These are phyloP conservation scores for Acacia concinna DNA, from an alignment of 331 rosid species.

Conservation along the genomic window DNA sequence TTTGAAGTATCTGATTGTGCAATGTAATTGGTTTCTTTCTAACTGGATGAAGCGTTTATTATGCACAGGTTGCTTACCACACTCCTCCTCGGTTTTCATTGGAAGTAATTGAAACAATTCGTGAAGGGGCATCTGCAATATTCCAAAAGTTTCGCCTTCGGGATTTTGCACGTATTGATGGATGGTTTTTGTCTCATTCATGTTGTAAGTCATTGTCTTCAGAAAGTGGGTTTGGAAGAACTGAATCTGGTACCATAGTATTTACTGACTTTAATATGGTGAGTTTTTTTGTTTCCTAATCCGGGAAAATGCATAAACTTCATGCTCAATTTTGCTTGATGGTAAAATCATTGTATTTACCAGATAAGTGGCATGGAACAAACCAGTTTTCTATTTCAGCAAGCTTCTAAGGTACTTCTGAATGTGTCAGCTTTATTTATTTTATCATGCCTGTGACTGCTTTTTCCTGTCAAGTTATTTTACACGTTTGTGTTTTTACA, in stretches of 20 bases:
- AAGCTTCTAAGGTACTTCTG: slow-evolving; percentile 83
- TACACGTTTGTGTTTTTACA: background rate
- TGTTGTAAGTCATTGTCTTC: slow-evolving; percentile 43
- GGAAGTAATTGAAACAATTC: slow-evolving; percentile 69
- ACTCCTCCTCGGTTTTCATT: slow-evolving; percentile 92
- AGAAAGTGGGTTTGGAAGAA: slow-evolving; percentile 59
- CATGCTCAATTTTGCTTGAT: slow-evolving; percentile 5
- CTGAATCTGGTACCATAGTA: slow-evolving; percentile 64
- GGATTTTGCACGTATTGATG: slow-evolving; percentile 96
- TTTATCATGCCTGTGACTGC: slow-evolving; percentile 2
- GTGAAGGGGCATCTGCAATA: slow-evolving; percentile 79
- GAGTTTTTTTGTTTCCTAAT: background rate
- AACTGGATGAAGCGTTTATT: slow-evolving; percentile 29
- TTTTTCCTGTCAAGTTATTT: slow-evolving; percentile 9
- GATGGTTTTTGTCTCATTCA: slow-evolving; percentile 85
- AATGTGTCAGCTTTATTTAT: slow-evolving; percentile 13
- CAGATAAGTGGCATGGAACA: slow-evolving; percentile 99
- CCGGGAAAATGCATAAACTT: background rate
- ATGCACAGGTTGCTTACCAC: slow-evolving; percentile 81
- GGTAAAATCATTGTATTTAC: slow-evolving; percentile 30
- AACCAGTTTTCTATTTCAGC: slow-evolving; percentile 97
- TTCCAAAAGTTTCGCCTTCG: slow-evolving; percentile 64
- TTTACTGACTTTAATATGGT: slow-evolving; percentile 96
- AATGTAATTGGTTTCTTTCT: slow-evolving; percentile 28
- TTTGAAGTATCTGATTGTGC: background rate